These are phyloP conservation scores for Candida boleticola DNA, from an alignment of 805 yeast genomes.

Conservation along the genomic window DNA sequence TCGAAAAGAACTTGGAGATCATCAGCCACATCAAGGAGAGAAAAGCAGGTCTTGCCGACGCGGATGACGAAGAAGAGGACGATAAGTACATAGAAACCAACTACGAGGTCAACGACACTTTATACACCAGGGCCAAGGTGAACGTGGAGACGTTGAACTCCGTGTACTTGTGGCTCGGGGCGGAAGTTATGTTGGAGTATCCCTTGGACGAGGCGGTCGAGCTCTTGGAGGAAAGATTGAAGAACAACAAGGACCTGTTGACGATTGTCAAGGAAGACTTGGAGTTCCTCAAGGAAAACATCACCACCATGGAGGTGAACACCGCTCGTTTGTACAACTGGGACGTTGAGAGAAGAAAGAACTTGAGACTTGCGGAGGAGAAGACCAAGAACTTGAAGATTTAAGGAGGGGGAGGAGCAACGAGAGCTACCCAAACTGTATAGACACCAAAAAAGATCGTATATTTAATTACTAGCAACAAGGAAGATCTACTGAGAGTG, in stretches of 20 bases:
- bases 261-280: constrained; percentile 74
- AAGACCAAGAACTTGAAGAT: constrained; percentile 27
- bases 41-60: constrained; percentile 19
- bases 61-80: constrained; percentile 18
- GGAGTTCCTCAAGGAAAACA: constrained; percentile 80
- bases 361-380: constrained; percentile 38
- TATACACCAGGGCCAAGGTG: constrained; percentile 79
- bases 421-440: too few species aligned
- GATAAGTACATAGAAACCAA: constrained; percentile 54
- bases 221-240: constrained; percentile 60
- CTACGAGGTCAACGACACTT: constrained; percentile 90
- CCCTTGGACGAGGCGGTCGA: constrained; percentile 84
- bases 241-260: constrained; percentile 58
- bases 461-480: too few species aligned
- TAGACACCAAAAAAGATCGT: too few species aligned
- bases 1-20: constrained; percentile 77
- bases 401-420: too few species aligned
- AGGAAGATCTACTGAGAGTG: too few species aligned
- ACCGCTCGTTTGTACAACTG: constrained; percentile 89
- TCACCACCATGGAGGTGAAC: constrained; percentile 97
- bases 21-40: constrained; percentile 58
- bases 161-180: constrained; percentile 95
- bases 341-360: constrained; percentile 78
- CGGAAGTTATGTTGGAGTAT: constrained; percentile 95
- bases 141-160: constrained; percentile 50